These are phyloP conservation scores for Wickerhamiella lipophila DNA, from an alignment of 805 yeast genomes.

Conservation along the genomic window DNA sequence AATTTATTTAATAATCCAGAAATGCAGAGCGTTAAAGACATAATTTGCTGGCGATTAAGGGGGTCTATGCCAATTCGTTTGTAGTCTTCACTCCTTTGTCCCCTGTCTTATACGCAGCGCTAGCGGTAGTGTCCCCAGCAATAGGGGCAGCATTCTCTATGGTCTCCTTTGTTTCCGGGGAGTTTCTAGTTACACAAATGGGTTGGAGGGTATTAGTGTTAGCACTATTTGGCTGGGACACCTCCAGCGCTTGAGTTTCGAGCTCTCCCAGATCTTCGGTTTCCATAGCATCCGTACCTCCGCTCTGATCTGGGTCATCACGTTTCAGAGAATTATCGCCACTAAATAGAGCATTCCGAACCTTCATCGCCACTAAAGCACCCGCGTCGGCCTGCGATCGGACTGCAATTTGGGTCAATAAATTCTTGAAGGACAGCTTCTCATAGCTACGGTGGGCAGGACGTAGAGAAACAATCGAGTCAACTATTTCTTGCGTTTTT, in stretches of 20 bases:
- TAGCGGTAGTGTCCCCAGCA: too few species aligned
- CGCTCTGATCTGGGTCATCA: too few species aligned
- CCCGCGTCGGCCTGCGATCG: slow-evolving; percentile 8
- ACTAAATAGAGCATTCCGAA: slow-evolving; percentile 1
- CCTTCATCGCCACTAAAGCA: slow-evolving; percentile 5
- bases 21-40: background rate
- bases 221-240: too few species aligned
- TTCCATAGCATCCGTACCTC: background rate
- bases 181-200: too few species aligned
- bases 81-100: background rate
- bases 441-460: slow-evolving; percentile 2
- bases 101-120: too few species aligned
- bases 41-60: too few species aligned
- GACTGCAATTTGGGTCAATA: background rate
- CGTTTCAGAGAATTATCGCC: background rate
- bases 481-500: slow-evolving; percentile 5
- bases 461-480: background rate
- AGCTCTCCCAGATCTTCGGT: too few species aligned
- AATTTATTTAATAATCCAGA: background rate
- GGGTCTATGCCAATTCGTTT: too few species aligned
- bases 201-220: too few species aligned
- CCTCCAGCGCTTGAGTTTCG: background rate
- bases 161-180: background rate
- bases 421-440: background rate
- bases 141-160: background rate